Evolutionary conservation across 2,329 filamentous ascomycete species (phyloP).

Genomic region (Achaetomium macrosporum): DNA sequence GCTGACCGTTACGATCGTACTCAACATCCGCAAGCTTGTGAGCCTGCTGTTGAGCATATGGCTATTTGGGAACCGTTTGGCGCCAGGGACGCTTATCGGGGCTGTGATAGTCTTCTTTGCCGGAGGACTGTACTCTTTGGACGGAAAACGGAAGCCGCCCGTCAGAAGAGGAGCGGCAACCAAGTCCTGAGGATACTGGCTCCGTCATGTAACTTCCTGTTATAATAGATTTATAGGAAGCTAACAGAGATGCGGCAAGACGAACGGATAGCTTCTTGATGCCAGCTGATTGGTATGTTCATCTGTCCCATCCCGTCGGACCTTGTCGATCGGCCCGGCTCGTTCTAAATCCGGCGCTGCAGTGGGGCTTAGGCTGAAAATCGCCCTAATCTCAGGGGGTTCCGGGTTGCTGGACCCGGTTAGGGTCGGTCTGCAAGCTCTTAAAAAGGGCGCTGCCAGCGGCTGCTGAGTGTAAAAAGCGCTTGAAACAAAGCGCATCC

Average conservation of each 20-base stretch:
- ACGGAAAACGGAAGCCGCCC: slow-evolving; percentile 40
- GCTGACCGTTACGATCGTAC: slow-evolving; percentile 89
- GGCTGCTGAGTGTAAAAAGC: slow-evolving; percentile 8
- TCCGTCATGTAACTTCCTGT: background rate
- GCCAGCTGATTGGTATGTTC: too few relatives aligned
- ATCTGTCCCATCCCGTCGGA: too few relatives aligned
- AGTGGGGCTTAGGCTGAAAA: too few relatives aligned
- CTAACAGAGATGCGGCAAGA: background rate
- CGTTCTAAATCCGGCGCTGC: too few relatives aligned
- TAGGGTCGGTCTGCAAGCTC: slow-evolving; percentile 21
- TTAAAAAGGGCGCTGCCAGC: too few relatives aligned
- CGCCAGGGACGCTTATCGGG: slow-evolving; percentile 69
- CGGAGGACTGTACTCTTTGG: slow-evolving; percentile 85
- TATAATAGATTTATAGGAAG: slow-evolving; percentile 7
- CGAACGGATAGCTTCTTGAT: background rate
- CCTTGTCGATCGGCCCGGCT: slow-evolving; percentile 7
- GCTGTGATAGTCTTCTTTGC: slow-evolving; percentile 83
- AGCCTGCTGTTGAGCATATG: slow-evolving; percentile 88
- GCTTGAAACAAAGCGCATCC: slow-evolving; percentile 14
- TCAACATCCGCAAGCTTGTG: slow-evolving; percentile 91
- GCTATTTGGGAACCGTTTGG: slow-evolving; percentile 83
- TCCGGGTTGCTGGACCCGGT: slow-evolving; percentile 7
- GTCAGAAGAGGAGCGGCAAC: slow-evolving; percentile 24
- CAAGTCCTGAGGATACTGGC: slow-evolving; percentile 14
- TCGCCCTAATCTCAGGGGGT: slow-evolving; percentile 10